Conservation (phyloP, 805 yeast species). For the Danielozyma ontarioensis region DNA sequence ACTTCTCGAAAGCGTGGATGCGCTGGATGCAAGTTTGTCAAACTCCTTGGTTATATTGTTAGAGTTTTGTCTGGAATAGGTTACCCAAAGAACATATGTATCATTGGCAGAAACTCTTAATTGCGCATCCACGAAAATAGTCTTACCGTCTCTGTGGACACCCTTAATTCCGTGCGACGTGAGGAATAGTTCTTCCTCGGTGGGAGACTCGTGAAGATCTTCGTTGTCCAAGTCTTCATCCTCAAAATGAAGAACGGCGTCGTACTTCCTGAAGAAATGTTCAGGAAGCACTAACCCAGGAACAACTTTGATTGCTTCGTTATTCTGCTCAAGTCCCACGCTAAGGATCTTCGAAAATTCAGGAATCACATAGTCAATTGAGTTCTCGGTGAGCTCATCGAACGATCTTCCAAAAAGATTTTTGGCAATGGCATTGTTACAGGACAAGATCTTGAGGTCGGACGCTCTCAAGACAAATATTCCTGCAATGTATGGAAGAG, state of each 20-base stretch:
- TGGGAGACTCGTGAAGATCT: conserved; percentile 22
- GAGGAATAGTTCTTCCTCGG: conserved; percentile 47
- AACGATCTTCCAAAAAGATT: conserved; percentile 70
- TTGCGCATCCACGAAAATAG: conserved; percentile 70
- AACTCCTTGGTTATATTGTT: conserved; percentile 19
- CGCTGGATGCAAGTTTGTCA: conserved; percentile 16
- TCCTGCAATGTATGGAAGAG: conserved; percentile 85
- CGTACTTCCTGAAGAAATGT: conserved; percentile 75
- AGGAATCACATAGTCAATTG: conserved; percentile 60
- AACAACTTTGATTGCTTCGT: conserved; percentile 15
- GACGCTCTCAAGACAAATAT: conserved; percentile 61
- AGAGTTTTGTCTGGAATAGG: conserved; percentile 56
- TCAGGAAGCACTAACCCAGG: conserved; percentile 86
- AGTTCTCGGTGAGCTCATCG: conserved; percentile 31
- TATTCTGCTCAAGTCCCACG: conserved; percentile 28
- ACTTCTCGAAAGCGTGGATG: conserved; percentile 8
- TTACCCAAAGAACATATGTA: conserved; percentile 73
- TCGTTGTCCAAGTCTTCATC: conserved; percentile 8
- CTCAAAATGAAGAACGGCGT: conserved; percentile 34
- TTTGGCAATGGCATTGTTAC: conserved; percentile 72
- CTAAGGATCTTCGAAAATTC: conserved; percentile 46
- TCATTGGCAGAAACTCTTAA: conserved; percentile 61
- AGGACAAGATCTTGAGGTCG: conserved; percentile 53
- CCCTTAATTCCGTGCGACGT: conserved; percentile 67
- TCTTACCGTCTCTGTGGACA: conserved; percentile 62